Percentiles rank a stretch among this genome's conserved stretches.
Evolutionary conservation across 2,329 filamentous ascomycete genomes (phyloP).

Genomic region (Pseudogymnoascus sp.): DNA sequence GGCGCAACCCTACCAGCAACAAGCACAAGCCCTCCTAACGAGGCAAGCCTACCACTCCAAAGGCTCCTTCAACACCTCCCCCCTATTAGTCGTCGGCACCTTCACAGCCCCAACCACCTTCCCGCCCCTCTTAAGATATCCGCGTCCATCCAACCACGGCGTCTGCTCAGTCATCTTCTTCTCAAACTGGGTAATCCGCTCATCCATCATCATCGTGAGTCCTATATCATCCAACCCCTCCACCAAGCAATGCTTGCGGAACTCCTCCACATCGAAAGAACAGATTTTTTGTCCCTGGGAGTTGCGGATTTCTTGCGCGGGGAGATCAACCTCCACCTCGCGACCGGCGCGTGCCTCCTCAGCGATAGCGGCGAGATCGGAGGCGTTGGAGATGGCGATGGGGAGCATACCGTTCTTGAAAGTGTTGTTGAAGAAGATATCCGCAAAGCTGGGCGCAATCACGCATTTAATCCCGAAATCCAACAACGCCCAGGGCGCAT

Average conservation of each 20-base stretch:
- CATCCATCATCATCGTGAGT: constrained; percentile 82
- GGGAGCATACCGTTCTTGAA: constrained; percentile 99
- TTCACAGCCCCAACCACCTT: constrained; percentile 53
- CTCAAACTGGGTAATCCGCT: constrained; percentile 82
- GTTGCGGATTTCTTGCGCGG: constrained; percentile 40
- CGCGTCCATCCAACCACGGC: constrained; percentile 84
- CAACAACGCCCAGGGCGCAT: constrained; percentile 92
- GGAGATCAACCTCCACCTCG: constrained; percentile 84
- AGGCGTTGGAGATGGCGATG: constrained; percentile 61
- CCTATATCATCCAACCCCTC: constrained; percentile 96
- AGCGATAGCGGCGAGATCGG: constrained; percentile 59
- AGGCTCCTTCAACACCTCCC: constrained; percentile 74
- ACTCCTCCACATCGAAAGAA: constrained; percentile 80
- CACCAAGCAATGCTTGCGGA: constrained; percentile 86
- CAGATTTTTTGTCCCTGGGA: constrained; percentile 37
- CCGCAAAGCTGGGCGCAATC: constrained; percentile 81
- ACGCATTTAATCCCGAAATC: constrained; percentile 94
- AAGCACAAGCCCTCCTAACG: too few species aligned
- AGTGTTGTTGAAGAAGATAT: constrained; percentile 99
- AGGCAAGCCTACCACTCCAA: constrained; percentile 62
- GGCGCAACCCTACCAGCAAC: too few species aligned
- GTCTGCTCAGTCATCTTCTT: constrained; percentile 64
- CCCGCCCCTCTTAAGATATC: constrained; percentile 60
- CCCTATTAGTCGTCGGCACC: constrained; percentile 81
- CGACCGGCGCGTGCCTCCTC: constrained; percentile 68